Percentiles rank a stretch among this genome's conserved stretches.
Evolutionary conservation across 768 basidiomycete species (phyloP).

Genomic region (Gymnopilus dilepis): DNA sequence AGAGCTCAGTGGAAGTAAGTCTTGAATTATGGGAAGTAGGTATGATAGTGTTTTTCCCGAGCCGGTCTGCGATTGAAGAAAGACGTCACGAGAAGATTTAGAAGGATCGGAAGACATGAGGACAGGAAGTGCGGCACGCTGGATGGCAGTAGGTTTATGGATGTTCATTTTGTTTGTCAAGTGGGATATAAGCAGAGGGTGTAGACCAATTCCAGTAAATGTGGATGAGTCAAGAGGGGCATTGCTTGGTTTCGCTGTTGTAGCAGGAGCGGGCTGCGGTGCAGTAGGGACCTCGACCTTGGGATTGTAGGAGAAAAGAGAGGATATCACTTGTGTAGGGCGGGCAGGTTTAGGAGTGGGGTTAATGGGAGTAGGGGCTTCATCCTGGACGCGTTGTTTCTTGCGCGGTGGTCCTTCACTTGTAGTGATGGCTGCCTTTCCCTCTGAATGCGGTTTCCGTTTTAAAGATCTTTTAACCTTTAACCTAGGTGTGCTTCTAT

Average conservation of each 20-base stretch:
- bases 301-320: constrained; percentile 87
- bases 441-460: constrained; percentile 53
- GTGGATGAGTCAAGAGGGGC: constrained; percentile 83
- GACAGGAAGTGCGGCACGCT: constrained; percentile 75
- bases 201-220: constrained; percentile 82
- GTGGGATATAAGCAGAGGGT: constrained; percentile 81
- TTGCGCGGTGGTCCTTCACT: constrained; percentile 23
- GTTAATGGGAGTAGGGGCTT: constrained; percentile 20
- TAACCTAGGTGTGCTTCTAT: constrained; percentile 51
- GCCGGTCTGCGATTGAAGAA: constrained; percentile 96
- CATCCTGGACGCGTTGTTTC: constrained; percentile 28
- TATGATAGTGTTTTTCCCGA: constrained; percentile 96
- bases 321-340: constrained; percentile 78
- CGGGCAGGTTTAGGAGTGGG: constrained; percentile 28
- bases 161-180: constrained; percentile 82
- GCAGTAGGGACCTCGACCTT: constrained; percentile 53
- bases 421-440: constrained; percentile 35
- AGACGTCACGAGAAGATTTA: constrained; percentile 68
- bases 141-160: constrained; percentile 87
- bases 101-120: constrained; percentile 41
- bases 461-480: constrained; percentile 77
- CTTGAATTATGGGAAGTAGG: constrained; percentile 93
- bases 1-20: constrained; percentile 87
- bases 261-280: constrained; percentile 24
- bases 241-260: constrained; percentile 69